Conservation (phyloP, 257 asterid genomes). For the Sherardia arvensis region DNA sequence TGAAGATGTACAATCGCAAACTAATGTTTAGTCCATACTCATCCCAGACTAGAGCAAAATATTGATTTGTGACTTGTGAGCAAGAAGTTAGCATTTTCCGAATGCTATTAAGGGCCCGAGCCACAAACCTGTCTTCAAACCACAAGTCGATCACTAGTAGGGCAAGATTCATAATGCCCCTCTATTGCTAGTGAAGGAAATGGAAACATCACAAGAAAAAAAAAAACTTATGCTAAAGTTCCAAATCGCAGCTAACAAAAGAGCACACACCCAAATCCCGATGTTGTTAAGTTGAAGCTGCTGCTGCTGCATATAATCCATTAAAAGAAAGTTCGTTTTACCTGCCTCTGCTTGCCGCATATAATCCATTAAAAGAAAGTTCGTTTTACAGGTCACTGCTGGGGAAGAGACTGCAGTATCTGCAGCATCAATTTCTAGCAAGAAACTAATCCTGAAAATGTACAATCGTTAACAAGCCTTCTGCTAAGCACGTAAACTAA, state of each 20-base stretch:
- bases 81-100: background rate
- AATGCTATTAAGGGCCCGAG: background rate
- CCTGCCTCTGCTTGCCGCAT: background rate
- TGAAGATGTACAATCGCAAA: background rate
- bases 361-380: constrained; percentile 4
- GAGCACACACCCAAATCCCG: background rate
- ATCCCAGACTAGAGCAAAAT: background rate
- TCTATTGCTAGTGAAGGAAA: background rate
- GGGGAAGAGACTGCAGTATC: background rate
- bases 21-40: background rate
- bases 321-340: background rate
- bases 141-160: background rate
- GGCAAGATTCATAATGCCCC: background rate
- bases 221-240: background rate
- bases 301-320: constrained; percentile 11
- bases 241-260: constrained; percentile 15
- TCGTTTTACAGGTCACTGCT: background rate
- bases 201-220: background rate
- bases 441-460: no score
- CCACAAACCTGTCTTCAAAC: background rate
- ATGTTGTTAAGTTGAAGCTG: constrained; percentile 14
- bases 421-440: background rate
- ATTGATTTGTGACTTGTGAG: background rate
- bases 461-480: no score
- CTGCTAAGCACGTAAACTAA: no score